phyloP scores from a whole-genome alignment of 2,329 filamentous ascomycete species.

The Exophiala sp. region DNA sequence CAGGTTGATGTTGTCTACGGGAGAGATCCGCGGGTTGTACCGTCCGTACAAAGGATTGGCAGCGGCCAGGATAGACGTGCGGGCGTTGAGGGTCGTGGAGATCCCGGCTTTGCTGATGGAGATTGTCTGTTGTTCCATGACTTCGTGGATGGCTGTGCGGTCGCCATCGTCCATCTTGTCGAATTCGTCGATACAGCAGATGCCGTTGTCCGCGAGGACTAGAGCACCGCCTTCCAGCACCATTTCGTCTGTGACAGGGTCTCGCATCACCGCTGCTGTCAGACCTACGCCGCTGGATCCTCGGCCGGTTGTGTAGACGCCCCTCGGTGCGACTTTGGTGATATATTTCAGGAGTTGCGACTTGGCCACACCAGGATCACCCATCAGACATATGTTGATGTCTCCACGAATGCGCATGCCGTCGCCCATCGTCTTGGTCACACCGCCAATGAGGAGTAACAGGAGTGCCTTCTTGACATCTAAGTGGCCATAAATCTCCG shows the following conservation, averaged over 20 bases:
- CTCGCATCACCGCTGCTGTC: conserved; percentile 75
- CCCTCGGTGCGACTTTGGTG: conserved; percentile 92
- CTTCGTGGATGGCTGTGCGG: conserved; percentile 77
- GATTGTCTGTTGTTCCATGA: conserved; percentile 85
- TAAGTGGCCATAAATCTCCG: conserved; percentile 92
- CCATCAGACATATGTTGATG: conserved; percentile 98
- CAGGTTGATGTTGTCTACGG: conserved; percentile 98
- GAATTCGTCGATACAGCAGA: conserved; percentile 82
- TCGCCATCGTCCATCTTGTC: conserved; percentile 82
- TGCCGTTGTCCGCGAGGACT: conserved; percentile 75
- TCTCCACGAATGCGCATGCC: conserved; percentile 99
- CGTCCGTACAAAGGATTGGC: conserved; percentile 96
- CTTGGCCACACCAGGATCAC: conserved; percentile 98
- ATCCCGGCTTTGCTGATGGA: conserved; percentile 89
- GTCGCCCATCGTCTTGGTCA: conserved; percentile 93
- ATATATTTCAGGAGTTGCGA: conserved; percentile 98
- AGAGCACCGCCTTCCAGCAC: conserved; percentile 76
- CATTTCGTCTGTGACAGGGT: conserved; percentile 75
- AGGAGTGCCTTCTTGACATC: conserved; percentile 98
- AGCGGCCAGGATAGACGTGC: conserved; percentile 91
- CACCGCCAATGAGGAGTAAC: conserved; percentile 91
- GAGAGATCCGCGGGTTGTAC: conserved; percentile 95
- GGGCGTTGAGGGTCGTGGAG: conserved; percentile 92
- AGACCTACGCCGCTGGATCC: conserved; percentile 78
- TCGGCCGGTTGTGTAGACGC: conserved; percentile 78